Conservation (phyloP, 2,329 filamentous ascomycete genomes). For the Neofusicoccum kwambonambiense region DNA sequence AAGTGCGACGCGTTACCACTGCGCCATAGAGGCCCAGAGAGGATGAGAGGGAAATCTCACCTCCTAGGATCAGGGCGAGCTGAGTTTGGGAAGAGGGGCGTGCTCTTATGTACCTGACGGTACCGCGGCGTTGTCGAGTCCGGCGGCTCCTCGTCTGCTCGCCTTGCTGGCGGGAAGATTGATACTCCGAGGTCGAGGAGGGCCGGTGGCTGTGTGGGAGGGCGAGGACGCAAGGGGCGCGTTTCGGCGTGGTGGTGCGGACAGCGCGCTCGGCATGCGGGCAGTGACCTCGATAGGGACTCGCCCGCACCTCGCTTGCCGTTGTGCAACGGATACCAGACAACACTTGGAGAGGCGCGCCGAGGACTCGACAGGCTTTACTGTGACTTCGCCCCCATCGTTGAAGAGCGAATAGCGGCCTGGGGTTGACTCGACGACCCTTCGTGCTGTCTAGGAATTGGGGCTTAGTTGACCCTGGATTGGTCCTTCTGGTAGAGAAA, state of each 20-base stretch:
- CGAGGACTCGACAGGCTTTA: too few relatives aligned
- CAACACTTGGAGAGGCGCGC: background rate
- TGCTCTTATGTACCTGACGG: background rate
- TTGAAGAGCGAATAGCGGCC: too few relatives aligned
- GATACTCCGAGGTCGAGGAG: too few relatives aligned
- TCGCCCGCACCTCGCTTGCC: background rate
- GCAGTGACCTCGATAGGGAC: background rate
- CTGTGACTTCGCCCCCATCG: too few relatives aligned
- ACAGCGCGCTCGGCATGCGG: background rate
- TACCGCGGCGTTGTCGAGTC: background rate
- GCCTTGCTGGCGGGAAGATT: too few relatives aligned
- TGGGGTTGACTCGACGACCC: too few relatives aligned
- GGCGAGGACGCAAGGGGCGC: background rate
- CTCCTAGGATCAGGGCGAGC: slow-evolving; percentile 11
- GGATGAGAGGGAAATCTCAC: background rate
- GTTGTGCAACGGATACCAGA: background rate
- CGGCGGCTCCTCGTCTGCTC: too few relatives aligned
- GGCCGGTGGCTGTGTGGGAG: background rate
- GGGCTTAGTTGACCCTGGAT: too few relatives aligned
- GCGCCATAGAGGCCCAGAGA: slow-evolving; percentile 14
- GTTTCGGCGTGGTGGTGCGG: background rate
- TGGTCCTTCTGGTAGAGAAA: too few relatives aligned
- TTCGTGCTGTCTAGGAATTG: too few relatives aligned
- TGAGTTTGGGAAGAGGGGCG: background rate
- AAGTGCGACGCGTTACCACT: slow-evolving; percentile 19